These are phyloP conservation scores for Fusarium bulbicola DNA, from an alignment of 2,329 filamentous ascomycete genomes.

Conservation along the genomic window DNA sequence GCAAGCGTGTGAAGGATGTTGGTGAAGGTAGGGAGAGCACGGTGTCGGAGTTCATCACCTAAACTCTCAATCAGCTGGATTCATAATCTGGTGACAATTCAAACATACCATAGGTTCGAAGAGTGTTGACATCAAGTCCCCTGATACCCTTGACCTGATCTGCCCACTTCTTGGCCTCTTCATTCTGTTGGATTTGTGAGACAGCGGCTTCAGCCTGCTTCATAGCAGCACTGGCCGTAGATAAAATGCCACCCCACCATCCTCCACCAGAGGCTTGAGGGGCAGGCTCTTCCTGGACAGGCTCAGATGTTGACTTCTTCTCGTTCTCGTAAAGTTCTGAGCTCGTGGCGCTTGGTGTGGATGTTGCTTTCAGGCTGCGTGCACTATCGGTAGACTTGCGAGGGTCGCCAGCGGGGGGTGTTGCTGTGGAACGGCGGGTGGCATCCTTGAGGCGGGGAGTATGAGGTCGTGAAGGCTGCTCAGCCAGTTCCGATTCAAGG, in stretches of 20 bases:
- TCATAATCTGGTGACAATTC: neutral
- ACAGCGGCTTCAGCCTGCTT: constrained; percentile 94
- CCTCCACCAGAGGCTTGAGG: constrained; percentile 66
- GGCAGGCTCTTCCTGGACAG: constrained; percentile 48
- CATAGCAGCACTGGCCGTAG: constrained; percentile 84
- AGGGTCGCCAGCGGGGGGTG: constrained; percentile 66
- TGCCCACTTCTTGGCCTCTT: constrained; percentile 96
- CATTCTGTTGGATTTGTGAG: constrained; percentile 94
- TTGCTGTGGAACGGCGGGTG: constrained; percentile 56
- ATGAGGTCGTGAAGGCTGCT: constrained; percentile 78
- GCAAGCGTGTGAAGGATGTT: constrained; percentile 94
- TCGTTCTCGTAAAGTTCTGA: constrained; percentile 67
- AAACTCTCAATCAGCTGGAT: constrained; percentile 16
- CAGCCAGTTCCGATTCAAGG: constrained; percentile 77
- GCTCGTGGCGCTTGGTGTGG: constrained; percentile 74
- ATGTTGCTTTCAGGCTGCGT: constrained; percentile 74
- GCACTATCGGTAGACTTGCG: constrained; percentile 84
- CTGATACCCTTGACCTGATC: constrained; percentile 81
- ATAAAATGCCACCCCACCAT: constrained; percentile 89
- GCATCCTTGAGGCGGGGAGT: constrained; percentile 78
- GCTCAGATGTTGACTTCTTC: constrained; percentile 59
- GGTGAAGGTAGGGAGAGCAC: constrained; percentile 93
- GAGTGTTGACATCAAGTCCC: constrained; percentile 74
- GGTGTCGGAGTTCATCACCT: constrained; percentile 88
- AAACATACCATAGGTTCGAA: constrained; percentile 60